Percentiles rank a stretch among this genome's conserved stretches.
Conservation (phyloP, 78 protist genomes). For the Dictyostelium firmibasis region DNA sequence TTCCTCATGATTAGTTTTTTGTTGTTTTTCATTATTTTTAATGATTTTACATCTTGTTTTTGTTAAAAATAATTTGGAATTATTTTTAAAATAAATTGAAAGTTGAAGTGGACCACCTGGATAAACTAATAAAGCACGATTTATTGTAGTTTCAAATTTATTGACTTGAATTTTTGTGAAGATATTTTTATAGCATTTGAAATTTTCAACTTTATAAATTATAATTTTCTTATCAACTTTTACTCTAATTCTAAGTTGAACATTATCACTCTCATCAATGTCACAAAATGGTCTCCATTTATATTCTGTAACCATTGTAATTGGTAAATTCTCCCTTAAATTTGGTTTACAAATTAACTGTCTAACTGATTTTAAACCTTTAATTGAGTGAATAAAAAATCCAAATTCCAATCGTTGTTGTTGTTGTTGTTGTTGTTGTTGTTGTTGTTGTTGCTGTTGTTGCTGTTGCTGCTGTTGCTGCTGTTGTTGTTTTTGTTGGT, state of each 20-base stretch:
- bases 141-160: not conserved
- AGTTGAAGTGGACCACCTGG: not conserved
- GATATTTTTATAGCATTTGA: not conserved
- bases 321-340: not conserved
- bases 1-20: not conserved
- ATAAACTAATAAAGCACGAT: not conserved
- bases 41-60: not conserved
- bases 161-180: not conserved
- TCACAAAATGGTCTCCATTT: not conserved
- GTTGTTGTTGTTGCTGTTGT: too few species aligned
- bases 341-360: not conserved
- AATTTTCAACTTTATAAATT: not conserved
- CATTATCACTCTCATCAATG: not conserved
- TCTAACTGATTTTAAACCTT: not conserved
- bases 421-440: not conserved
- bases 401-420: not conserved
- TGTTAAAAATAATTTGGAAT: not conserved
- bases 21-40: not conserved
- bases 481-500: not conserved
- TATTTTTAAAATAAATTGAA: not conserved
- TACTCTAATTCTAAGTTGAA: not conserved
- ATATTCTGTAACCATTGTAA: not conserved
- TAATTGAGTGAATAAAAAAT: not conserved
- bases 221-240: not conserved
- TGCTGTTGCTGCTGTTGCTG: not conserved